Base-by-base conservation (phyloP, 2,329 filamentous ascomycete species). In the Paradendryphiella salina region DNA sequence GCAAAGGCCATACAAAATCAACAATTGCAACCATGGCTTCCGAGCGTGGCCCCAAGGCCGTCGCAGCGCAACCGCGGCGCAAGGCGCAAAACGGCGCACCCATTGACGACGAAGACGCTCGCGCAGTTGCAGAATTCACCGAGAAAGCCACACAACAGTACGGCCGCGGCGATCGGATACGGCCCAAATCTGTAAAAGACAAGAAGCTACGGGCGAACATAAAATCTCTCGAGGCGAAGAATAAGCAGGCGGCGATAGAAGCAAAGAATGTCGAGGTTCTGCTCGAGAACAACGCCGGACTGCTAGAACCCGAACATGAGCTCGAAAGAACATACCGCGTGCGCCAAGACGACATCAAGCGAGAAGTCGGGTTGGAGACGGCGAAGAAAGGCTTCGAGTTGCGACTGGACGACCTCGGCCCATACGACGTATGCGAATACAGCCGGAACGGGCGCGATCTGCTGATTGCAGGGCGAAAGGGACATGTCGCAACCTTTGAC, bases 261-360 rank as follows among this genome's bases (percentile, higher is more conserved):
- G 91, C 94, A 13, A 96, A 96, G 75, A 93, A 96, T 79, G 90
- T 93, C 17, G 94, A 99, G 75, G 94, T 99, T 50, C 77, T 99
- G 63, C 83, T 96, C 46, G 93, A 97, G 74, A 90, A 96, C 71
- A 84, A 86, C 5, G 78, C 82, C 9, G 94, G 94, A 5, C 95
- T 96, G 64, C 78, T 99, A 48, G 90, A 97, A 73, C 82, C 93
- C 1, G 94, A 99, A 72, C 82, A 82, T 20, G 92, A 92, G 70
- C 80, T 99, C 54, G 94, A 99, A 73, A 81, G 86, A 69, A 99
- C 94, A 15, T 97, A 95, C 77, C 92, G 90, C 74, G 88, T 96
- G 40, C 85, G 89, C 54, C 94, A 99, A 73, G 85, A 90, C 60
- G 91, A 96, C 3, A 92, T 99, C 57, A 80, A 81, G 62, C 76